Percentiles rank a stretch among this genome's conserved stretches.
Evolutionary conservation across 1,284 basidiomycete species (phyloP).

Genomic region (Ustilago curta): DNA sequence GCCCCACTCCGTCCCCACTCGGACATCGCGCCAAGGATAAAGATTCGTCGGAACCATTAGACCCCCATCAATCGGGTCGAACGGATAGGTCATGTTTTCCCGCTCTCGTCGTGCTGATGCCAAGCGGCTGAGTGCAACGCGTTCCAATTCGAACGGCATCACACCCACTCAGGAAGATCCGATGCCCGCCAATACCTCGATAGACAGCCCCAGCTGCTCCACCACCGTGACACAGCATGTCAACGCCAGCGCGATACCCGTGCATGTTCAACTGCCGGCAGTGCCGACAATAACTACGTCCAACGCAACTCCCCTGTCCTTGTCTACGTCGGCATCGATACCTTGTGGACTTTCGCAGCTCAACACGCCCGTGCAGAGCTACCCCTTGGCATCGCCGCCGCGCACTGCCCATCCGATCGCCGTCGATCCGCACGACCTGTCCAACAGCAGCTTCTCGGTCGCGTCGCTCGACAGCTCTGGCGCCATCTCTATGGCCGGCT

Average conservation of each 20-base stretch:
- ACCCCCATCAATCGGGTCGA: neutral
- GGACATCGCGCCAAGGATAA: conserved; percentile 3
- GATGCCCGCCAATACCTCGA: neutral
- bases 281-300: conserved; percentile 37
- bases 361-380: conserved; percentile 3
- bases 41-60: neutral
- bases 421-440: conserved; percentile 12
- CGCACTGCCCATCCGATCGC: conserved; percentile 3
- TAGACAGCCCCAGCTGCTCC: neutral
- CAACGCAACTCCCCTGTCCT: conserved; percentile 24
- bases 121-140: conserved; percentile 28
- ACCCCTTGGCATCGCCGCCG: conserved; percentile 9
- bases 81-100: conserved; percentile 23
- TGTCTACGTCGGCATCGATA: conserved; percentile 12
- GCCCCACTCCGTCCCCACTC: neutral
- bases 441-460: conserved; percentile 38
- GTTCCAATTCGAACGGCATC: conserved; percentile 1
- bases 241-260: conserved; percentile 5
- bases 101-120: conserved; percentile 22
- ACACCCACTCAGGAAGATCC: conserved; percentile 2
- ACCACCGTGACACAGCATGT: conserved; percentile 4
- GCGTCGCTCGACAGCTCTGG: conserved; percentile 39
- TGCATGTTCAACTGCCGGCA: conserved; percentile 16
- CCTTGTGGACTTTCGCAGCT: neutral
- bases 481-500: conserved; percentile 31